Evolutionary conservation across 345 rosid genomes (phyloP).

Genomic region (Eucalyptus coolabah): DNA sequence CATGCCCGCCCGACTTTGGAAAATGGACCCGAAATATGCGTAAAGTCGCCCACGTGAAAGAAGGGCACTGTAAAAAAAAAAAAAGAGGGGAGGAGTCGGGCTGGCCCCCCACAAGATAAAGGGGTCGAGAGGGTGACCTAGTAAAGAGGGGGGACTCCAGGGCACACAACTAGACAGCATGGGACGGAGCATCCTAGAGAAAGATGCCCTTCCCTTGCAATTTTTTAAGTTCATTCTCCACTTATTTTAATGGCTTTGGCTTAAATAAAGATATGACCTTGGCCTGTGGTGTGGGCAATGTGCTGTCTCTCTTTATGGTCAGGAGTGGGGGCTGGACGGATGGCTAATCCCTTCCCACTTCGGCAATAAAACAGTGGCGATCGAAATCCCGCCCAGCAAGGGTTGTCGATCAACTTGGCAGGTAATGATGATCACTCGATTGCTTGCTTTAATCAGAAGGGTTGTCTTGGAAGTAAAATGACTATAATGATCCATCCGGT

Average conservation of each 20-base stretch:
- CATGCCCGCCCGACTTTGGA: neutral
- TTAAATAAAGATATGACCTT: neutral
- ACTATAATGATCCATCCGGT: neutral
- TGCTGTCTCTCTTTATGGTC: neutral
- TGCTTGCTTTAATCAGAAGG: neutral
- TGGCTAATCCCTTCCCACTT: neutral
- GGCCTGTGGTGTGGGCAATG: neutral
- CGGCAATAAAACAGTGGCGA: neutral
- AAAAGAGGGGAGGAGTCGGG: neutral
- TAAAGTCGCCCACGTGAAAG: neutral
- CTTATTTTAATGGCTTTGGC: neutral
- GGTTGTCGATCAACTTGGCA: neutral
- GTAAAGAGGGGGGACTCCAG: neutral
- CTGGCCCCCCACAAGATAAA: neutral
- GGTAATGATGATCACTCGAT: neutral
- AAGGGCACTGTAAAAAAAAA: neutral
- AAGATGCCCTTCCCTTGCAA: neutral
- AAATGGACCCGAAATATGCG: neutral
- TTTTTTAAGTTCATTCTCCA: neutral
- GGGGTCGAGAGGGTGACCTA: neutral
- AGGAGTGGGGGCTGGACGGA: neutral
- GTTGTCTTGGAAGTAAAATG: neutral
- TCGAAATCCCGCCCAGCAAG: neutral
- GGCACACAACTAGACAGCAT: neutral
- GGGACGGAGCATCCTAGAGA: slow-evolving; percentile 20